Evolutionary conservation across 139 green algal genomes (phyloP).

Genomic region (Tetraselmis chui): DNA sequence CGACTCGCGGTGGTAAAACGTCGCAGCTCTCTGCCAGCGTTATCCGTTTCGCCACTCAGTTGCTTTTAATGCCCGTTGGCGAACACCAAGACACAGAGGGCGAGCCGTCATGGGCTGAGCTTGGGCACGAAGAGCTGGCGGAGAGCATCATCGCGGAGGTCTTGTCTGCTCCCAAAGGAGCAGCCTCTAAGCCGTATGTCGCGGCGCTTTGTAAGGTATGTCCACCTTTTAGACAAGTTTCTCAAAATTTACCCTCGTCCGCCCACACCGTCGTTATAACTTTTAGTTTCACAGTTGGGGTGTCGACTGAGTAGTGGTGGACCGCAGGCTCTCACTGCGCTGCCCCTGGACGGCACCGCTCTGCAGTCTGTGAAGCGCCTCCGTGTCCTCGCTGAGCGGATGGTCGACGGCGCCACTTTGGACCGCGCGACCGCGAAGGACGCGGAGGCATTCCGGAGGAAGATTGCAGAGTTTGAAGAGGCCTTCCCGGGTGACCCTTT

Average conservation of each 20-base stretch:
- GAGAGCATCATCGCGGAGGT: background rate
- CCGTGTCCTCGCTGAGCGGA: background rate
- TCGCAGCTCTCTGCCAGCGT: background rate
- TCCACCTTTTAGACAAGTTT: too few species aligned
- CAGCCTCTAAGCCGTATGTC: background rate
- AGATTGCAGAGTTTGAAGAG: background rate
- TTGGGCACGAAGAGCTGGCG: background rate
- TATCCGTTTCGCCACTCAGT: background rate
- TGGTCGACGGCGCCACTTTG: background rate
- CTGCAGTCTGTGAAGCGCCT: background rate
- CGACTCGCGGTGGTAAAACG: background rate
- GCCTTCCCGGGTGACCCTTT: background rate
- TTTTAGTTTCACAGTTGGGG: too few species aligned
- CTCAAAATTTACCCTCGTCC: too few species aligned
- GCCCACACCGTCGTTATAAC: too few species aligned
- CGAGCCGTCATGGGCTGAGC: background rate
- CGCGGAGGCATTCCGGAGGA: background rate
- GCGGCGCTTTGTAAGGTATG: background rate
- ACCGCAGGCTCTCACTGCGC: background rate
- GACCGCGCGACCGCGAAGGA: background rate
- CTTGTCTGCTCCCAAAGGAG: background rate
- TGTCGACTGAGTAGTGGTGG: too few species aligned
- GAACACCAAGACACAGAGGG: too few species aligned
- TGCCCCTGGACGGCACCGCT: background rate
- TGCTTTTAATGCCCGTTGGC: background rate